Evolutionary conservation across 2,329 filamentous ascomycete genomes (phyloP).

Genomic region (Thelonectria rubi): DNA sequence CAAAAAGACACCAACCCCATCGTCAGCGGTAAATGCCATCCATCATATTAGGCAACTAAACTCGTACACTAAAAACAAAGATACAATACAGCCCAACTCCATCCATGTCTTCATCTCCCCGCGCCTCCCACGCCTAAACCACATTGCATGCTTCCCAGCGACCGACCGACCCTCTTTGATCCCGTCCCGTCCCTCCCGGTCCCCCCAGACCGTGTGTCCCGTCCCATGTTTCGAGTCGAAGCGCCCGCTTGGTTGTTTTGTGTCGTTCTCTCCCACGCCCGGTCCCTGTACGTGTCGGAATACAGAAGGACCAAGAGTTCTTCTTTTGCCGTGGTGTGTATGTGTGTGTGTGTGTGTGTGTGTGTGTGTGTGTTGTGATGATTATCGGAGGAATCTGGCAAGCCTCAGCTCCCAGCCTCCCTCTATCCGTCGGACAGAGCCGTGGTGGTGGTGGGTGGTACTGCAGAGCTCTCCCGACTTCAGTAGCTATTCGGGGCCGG

Average conservation of each 20-base stretch:
- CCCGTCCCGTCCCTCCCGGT: background rate
- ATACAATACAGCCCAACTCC: slow-evolving; percentile 24
- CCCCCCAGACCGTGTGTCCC: background rate
- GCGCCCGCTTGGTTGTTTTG: slow-evolving; percentile 2
- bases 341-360: too few relatives aligned
- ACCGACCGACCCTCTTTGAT: slow-evolving; percentile 6
- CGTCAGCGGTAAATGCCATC: slow-evolving; percentile 15
- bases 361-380: too few relatives aligned
- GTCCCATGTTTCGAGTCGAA: slow-evolving; percentile 6
- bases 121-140: slow-evolving; percentile 4
- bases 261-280: background rate
- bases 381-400: too few relatives aligned
- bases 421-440: too few relatives aligned
- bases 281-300: background rate
- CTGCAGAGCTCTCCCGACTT: background rate
- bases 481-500: background rate
- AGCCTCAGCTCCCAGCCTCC: too few relatives aligned
- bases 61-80: slow-evolving; percentile 3
- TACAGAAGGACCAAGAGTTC: background rate
- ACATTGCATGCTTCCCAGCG: slow-evolving; percentile 1
- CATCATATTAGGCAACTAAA: slow-evolving; percentile 13
- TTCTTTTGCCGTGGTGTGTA: background rate
- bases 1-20: too few relatives aligned
- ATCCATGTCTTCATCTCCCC: background rate
- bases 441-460: background rate